phyloP scores from a whole-genome alignment of 306 rosid species.

The Sicyos baderoa region DNA sequence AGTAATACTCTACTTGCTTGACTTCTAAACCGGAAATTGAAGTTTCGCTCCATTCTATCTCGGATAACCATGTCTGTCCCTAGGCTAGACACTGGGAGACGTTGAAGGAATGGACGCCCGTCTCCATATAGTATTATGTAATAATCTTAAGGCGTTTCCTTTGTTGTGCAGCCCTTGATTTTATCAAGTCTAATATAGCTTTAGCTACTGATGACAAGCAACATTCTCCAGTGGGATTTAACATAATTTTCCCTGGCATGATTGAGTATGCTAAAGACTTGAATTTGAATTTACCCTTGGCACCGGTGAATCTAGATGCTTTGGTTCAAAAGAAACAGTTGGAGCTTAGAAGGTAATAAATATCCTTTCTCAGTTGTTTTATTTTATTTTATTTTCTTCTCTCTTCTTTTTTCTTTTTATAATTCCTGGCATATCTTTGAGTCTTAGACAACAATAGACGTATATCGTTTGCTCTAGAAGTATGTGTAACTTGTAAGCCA shows the following conservation, averaged over 20 bases:
- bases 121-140: constrained; percentile 2
- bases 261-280: constrained; percentile 43
- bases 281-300: constrained; percentile 44
- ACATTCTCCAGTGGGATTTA: constrained; percentile 61
- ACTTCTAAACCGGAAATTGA: too few relatives aligned
- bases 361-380: not conserved
- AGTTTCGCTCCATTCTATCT: too few relatives aligned
- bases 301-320: constrained; percentile 34
- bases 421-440: not conserved
- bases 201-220: constrained; percentile 55
- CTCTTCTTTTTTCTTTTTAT: not conserved
- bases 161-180: constrained; percentile 54
- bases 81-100: too few relatives aligned
- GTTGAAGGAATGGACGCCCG: too few relatives aligned
- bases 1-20: not conserved
- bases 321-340: constrained; percentile 44
- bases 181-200: constrained; percentile 54
- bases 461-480: not conserved
- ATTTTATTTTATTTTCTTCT: not conserved
- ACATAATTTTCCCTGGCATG: constrained; percentile 56
- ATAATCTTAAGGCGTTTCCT: constrained; percentile 10
- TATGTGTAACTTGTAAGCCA: not conserved
- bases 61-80: too few relatives aligned
- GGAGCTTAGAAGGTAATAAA: constrained; percentile 47
- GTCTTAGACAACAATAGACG: too few relatives aligned